phyloP scores from a whole-genome alignment of 306 rosid genomes.

The Glycine soja region DNA sequence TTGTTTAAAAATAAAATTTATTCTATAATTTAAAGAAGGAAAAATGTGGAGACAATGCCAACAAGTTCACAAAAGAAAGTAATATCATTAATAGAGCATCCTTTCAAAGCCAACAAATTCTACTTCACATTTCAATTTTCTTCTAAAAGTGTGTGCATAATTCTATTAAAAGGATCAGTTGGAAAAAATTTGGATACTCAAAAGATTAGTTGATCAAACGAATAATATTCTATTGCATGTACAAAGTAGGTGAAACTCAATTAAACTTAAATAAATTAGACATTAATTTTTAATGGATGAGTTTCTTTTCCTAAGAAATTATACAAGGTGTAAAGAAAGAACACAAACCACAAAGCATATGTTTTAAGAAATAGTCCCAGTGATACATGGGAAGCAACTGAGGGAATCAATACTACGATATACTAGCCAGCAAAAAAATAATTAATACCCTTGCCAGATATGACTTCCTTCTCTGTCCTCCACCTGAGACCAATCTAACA shows the following conservation, averaged over 20 bases:
- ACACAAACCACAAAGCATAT: conserved; percentile 27
- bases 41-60: neutral
- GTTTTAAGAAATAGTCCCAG: conserved; percentile 23
- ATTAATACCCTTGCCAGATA: conserved; percentile 86
- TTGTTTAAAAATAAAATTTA: neutral
- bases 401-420: conserved; percentile 17
- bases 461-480: conserved; percentile 94
- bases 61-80: conserved; percentile 2
- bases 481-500: conserved; percentile 93
- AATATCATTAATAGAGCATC: neutral
- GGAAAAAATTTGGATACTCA: conserved; percentile 21
- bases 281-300: neutral
- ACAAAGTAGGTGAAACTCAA: neutral
- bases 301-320: neutral
- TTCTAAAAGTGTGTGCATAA: neutral
- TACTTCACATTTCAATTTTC: neutral
- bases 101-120: conserved; percentile 19
- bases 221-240: conserved; percentile 5
- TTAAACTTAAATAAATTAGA: neutral
- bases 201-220: conserved; percentile 7
- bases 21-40: neutral
- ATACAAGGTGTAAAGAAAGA: conserved; percentile 3
- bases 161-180: conserved; percentile 28
- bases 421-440: conserved; percentile 37
- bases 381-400: conserved; percentile 28